Evolutionary conservation across 1,284 basidiomycete species (phyloP), one percentile per base, ranked within the genome.

Genomic region (Moniliophthora roreri): DNA sequence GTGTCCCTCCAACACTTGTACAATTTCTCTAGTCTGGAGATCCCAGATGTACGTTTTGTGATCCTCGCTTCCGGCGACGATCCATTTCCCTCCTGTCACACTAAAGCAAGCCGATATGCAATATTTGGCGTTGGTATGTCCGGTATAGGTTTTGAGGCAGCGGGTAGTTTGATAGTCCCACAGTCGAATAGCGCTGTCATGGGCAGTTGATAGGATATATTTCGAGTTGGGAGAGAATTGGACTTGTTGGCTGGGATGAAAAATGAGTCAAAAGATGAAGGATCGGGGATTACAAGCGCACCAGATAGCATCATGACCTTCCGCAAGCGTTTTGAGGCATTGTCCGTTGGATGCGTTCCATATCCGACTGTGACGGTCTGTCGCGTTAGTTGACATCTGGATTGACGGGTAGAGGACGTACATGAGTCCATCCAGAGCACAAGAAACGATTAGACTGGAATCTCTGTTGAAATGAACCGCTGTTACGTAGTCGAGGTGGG

Each of bases 141-240:
- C 92, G 1, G 76, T 76, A 68, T 95, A 95, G 1, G 95, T 95
- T 72, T 98, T 98, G 41, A 99, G 75, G 59, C 93, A 92, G 55
- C 92, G 87, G 1, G 89, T 89, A 0, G 89, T 91, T 62, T 95
- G 91, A 64, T 96, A 94, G 64, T 98, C 93, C 94, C 97, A 98
- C 11, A 99, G 76, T 0, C 96, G 84, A 57, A 98, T 91, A 0
- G 90, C 85, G 55, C 85, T 92, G 63, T 98, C 95, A 60, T 98
- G 87, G 0, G 95, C 90, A 0, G 93, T 90, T 1, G 93, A 91
- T 45, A 98, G 80, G 50, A 99, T 88, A 67, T 94, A 96, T 71
- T 91, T 91, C 3, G 91, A 93, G 61, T 95, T 95, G 0, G 96
- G 97, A 0, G 95, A 95, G 74, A 98, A 98, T 60, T 88, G 82